These are phyloP conservation scores for Tolypocladium album DNA, from an alignment of 2,329 filamentous ascomycete genomes.

Conservation along the genomic window DNA sequence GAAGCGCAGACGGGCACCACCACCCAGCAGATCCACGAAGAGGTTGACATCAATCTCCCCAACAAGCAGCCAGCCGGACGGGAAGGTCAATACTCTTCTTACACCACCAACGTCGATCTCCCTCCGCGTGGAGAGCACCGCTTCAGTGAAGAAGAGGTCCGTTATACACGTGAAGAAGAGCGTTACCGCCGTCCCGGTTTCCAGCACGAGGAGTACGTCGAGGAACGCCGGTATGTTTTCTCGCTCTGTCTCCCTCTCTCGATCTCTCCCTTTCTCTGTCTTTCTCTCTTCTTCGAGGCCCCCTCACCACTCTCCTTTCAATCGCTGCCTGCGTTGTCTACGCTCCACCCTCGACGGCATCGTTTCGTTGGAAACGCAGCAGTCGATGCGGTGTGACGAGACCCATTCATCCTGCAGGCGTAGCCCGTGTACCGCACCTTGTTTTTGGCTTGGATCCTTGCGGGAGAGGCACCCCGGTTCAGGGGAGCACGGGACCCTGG, in stretches of 20 bases:
- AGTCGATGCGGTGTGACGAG: background rate
- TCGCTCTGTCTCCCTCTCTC: slow-evolving; percentile 2
- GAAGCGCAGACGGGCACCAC: slow-evolving; percentile 29
- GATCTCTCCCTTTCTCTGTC: slow-evolving; percentile 3
- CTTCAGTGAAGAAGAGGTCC: slow-evolving; percentile 75
- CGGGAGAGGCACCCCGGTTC: slow-evolving; percentile 6
- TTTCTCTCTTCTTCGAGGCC: slow-evolving; percentile 5
- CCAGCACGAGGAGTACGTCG: slow-evolving; percentile 39
- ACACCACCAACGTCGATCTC: slow-evolving; percentile 49
- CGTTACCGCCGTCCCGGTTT: slow-evolving; percentile 61
- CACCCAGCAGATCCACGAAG: slow-evolving; percentile 63
- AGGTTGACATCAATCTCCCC: slow-evolving; percentile 72
- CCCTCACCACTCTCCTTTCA: slow-evolving; percentile 1
- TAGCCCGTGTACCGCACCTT: background rate
- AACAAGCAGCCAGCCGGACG: slow-evolving; percentile 77
- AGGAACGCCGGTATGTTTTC: slow-evolving; percentile 40
- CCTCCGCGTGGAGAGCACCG: slow-evolving; percentile 53
- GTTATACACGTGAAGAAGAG: slow-evolving; percentile 69
- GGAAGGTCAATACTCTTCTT: slow-evolving; percentile 87
- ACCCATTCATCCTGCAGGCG: background rate
- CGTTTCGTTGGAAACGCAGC: background rate
- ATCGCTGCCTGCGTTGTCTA: background rate
- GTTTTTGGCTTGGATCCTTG: slow-evolving; percentile 4
- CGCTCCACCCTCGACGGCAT: background rate
- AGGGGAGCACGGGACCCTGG: slow-evolving; percentile 12